Percentiles rank a stretch among this genome's conserved stretches.
Evolutionary conservation across 257 asterid species (phyloP).

Genomic region (Forsythia suspensa): DNA sequence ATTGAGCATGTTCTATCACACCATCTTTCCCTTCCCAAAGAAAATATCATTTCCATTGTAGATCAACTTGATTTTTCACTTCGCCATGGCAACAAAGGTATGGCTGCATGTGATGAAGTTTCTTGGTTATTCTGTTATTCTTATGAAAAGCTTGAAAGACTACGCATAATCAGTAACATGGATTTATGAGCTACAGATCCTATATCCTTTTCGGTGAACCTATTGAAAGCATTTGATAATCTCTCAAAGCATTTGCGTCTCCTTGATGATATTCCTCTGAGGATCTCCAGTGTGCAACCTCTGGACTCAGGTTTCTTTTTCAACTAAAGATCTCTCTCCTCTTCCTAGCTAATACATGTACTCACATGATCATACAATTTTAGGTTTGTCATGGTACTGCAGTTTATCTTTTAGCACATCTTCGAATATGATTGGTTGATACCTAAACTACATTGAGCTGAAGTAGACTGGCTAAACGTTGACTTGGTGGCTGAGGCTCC

Average conservation of each 20-base stretch:
- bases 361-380: constrained; percentile 7
- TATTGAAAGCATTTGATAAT: constrained; percentile 77
- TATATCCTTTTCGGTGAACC: constrained; percentile 56
- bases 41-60: constrained; percentile 55
- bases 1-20: constrained; percentile 70
- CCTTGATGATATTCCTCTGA: constrained; percentile 83
- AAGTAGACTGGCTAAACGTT: not conserved
- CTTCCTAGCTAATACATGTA: not conserved
- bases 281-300: constrained; percentile 91
- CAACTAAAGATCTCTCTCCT: constrained; percentile 3
- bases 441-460: not conserved
- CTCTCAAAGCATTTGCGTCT: constrained; percentile 80
- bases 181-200: constrained; percentile 61
- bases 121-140: constrained; percentile 10
- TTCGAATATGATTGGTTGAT: not conserved
- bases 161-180: constrained; percentile 14
- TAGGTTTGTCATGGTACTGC: constrained; percentile 7
- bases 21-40: constrained; percentile 77
- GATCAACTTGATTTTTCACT: constrained; percentile 97
- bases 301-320: constrained; percentile 72
- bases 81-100: constrained; percentile 64
- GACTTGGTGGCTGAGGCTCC: not conserved
- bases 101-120: not conserved
- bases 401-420: not conserved
- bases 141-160: constrained; percentile 8